Percentiles rank a stretch among this genome's conserved stretches.
Conservation (phyloP, 106 monocot genomes). For the Allium sativum region DNA sequence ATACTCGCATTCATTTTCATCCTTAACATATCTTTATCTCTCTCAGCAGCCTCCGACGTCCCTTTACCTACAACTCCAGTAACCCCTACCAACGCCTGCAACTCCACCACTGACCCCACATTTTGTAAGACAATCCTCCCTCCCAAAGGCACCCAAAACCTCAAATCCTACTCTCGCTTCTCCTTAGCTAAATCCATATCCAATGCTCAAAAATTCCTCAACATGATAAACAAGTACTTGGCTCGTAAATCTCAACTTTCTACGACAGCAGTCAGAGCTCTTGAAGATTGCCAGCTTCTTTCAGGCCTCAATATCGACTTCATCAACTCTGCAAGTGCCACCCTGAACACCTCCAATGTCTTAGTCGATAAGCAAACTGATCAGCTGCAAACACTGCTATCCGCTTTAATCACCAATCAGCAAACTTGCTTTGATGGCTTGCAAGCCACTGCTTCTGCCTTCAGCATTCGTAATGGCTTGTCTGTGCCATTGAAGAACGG, state of each 20-base stretch:
- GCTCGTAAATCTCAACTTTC: conserved; percentile 16
- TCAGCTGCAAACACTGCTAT: conserved; percentile 36
- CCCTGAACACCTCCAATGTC: conserved; percentile 22
- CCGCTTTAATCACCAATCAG: conserved; percentile 65
- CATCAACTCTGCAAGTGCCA: conserved; percentile 16
- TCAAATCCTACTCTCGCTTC: conserved; percentile 32
- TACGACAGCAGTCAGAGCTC: conserved; percentile 22
- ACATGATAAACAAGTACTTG: conserved; percentile 26
- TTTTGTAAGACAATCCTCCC: conserved; percentile 29
- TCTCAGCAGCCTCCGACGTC: not conserved
- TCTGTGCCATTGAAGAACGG: conserved; percentile 27
- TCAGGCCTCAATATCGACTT: conserved; percentile 56
- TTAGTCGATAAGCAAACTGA: conserved; percentile 41
- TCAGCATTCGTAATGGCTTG: conserved; percentile 15
- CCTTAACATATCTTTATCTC: not conserved
- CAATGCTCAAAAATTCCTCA: conserved; percentile 18
- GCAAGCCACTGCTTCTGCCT: conserved; percentile 22
- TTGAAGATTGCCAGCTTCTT: conserved; percentile 55
- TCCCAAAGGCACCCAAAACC: conserved; percentile 4
- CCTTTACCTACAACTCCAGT: conserved; percentile 6
- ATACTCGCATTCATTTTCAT: conserved; percentile 4
- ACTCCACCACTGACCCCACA: conserved; percentile 23
- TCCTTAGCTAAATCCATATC: conserved; percentile 28
- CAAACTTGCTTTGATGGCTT: conserved; percentile 74
- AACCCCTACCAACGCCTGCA: conserved; percentile 19